phyloP scores from a whole-genome alignment of 345 rosid species.

The Gossypium mustelinum region DNA sequence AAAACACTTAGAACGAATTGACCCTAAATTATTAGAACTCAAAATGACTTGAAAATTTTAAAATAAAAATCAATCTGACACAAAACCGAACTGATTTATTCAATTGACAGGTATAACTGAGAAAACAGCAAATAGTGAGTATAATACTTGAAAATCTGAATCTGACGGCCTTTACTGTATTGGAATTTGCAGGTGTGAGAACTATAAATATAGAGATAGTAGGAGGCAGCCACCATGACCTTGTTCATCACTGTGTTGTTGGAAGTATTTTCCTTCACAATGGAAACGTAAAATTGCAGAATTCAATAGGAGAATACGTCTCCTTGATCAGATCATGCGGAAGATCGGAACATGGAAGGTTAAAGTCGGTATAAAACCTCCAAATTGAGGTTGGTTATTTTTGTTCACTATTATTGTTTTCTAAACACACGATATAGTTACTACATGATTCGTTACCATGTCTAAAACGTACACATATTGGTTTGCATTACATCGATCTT shows the following conservation, averaged over 20 bases:
- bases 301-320: not conserved
- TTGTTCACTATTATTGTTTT: not conserved
- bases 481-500: not conserved
- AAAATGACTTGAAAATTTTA: not conserved
- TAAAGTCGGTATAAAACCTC: conserved; percentile 7
- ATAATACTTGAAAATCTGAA: not conserved
- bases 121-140: not conserved
- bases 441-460: not conserved
- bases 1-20: too few species aligned
- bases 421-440: not conserved
- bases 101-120: not conserved
- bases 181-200: conserved; percentile 28
- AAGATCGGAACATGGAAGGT: not conserved
- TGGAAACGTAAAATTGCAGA: not conserved
- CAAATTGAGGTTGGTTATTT: conserved; percentile 16
- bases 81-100: not conserved
- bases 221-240: not conserved
- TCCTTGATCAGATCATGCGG: not conserved
- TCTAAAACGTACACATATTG: too few species aligned
- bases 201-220: not conserved
- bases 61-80: not conserved
- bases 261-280: not conserved
- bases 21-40: not conserved
- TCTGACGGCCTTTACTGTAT: not conserved
- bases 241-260: not conserved